Evolutionary conservation across 768 basidiomycete genomes (phyloP).

Genomic region (Cantharellus anzutake): DNA sequence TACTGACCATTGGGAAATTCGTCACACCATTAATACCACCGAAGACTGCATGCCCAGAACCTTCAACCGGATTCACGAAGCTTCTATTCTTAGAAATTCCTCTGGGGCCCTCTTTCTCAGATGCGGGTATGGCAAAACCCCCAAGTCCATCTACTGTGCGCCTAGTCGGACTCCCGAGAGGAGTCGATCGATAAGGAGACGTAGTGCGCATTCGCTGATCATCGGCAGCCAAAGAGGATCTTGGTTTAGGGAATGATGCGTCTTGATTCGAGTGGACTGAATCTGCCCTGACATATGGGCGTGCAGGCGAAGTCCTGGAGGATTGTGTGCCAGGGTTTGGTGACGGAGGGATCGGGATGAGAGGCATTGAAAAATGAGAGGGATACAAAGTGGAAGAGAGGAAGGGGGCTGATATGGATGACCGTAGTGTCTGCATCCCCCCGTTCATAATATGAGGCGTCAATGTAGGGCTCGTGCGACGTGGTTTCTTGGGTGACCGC

Average conservation of each 20-base stretch:
- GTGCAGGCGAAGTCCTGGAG: not conserved
- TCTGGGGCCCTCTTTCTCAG: not conserved
- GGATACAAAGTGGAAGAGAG: not conserved
- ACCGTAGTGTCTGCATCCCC: not conserved
- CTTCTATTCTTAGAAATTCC: not conserved
- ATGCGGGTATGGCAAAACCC: not conserved
- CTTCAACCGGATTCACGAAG: too few relatives aligned
- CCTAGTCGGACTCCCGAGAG: not conserved
- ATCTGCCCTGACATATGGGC: not conserved
- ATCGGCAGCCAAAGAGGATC: not conserved
- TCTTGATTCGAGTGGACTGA: not conserved
- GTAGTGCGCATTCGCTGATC: not conserved
- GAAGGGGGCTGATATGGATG: not conserved
- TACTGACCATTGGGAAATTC: too few relatives aligned
- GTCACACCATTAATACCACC: too few relatives aligned
- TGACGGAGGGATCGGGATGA: not conserved
- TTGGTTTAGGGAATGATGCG: not conserved
- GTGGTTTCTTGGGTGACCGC: not conserved
- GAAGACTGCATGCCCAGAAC: too few relatives aligned
- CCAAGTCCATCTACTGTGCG: not conserved
- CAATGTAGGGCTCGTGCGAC: not conserved
- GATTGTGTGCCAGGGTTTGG: not conserved
- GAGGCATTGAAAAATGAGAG: not conserved
- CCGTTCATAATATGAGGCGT: too few relatives aligned
- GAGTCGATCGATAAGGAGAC: not conserved